phyloP scores from a whole-genome alignment of 768 basidiomycete genomes.

The Boletus rex-veris region DNA sequence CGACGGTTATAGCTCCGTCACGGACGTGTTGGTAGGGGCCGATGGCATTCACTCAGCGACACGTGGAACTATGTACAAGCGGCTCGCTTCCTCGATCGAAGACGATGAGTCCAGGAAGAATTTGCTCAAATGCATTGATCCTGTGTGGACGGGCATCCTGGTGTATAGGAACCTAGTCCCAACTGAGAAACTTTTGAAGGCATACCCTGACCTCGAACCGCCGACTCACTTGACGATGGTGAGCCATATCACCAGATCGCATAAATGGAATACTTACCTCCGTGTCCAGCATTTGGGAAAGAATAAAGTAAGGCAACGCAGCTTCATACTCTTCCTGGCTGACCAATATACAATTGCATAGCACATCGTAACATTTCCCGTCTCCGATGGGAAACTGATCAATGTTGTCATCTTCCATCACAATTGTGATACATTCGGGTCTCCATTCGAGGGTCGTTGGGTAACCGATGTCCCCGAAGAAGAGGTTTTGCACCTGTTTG shows the following conservation, averaged over 20 bases:
- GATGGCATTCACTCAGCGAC: conserved; percentile 42
- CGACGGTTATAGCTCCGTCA: conserved; percentile 10
- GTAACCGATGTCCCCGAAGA: conserved; percentile 28
- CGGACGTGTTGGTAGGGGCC: conserved; percentile 42
- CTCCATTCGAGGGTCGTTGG: conserved; percentile 30
- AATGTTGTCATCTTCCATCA: conserved; percentile 35
- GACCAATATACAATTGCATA: conserved; percentile 10
- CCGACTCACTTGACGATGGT: conserved; percentile 26
- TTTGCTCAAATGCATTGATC: conserved; percentile 26
- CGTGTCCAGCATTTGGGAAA: conserved; percentile 24
- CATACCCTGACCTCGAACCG: conserved; percentile 29
- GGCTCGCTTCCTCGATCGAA: conserved; percentile 5
- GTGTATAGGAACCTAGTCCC: conserved; percentile 39
- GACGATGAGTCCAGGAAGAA: conserved; percentile 4
- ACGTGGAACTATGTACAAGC: conserved; percentile 26
- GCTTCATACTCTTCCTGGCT: not conserved
- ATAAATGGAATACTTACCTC: not conserved
- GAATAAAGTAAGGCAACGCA: conserved; percentile 5
- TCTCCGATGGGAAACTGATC: conserved; percentile 34
- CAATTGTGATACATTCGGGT: conserved; percentile 28
- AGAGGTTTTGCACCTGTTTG: conserved; percentile 30
- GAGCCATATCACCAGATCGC: not conserved
- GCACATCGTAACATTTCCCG: conserved; percentile 41
- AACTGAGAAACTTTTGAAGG: conserved; percentile 24
- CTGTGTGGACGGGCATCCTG: conserved; percentile 37